phyloP scores from a whole-genome alignment of 2,329 filamentous ascomycete genomes.

The Fusarium sulawesiense region DNA sequence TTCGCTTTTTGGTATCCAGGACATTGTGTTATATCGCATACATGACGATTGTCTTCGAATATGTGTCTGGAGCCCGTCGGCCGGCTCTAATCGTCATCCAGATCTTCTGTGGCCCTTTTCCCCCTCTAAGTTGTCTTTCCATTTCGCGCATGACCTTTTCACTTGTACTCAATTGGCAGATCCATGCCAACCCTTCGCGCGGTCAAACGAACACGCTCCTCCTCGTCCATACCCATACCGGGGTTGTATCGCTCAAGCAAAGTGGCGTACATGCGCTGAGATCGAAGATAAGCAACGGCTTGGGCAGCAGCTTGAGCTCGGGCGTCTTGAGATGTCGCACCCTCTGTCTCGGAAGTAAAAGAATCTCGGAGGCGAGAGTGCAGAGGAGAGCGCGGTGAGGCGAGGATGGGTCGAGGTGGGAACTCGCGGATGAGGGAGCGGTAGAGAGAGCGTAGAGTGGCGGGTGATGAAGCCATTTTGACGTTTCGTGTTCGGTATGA shows the following conservation, averaged over 20 bases:
- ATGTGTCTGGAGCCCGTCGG: background rate
- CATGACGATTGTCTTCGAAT: background rate
- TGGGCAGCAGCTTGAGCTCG: slow-evolving; percentile 70
- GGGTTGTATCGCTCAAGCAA: slow-evolving; percentile 94
- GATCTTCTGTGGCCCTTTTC: background rate
- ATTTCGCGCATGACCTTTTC: background rate
- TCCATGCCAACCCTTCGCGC: slow-evolving; percentile 92
- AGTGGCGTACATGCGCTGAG: slow-evolving; percentile 85
- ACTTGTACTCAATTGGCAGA: slow-evolving; percentile 73
- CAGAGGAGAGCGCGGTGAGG: slow-evolving; percentile 66
- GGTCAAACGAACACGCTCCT: slow-evolving; percentile 85
- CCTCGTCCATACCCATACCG: slow-evolving; percentile 85
- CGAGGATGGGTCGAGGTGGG: slow-evolving; percentile 73
- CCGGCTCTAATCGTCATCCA: background rate
- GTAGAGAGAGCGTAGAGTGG: slow-evolving; percentile 80
- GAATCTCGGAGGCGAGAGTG: slow-evolving; percentile 49
- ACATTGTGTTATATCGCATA: background rate
- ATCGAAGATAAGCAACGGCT: slow-evolving; percentile 80
- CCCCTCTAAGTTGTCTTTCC: background rate
- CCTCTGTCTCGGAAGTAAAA: slow-evolving; percentile 62
- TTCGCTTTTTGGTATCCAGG: background rate
- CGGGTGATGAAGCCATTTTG: slow-evolving; percentile 54
- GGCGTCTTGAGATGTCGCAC: slow-evolving; percentile 54
- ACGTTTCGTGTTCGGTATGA: background rate
- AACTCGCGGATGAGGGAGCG: slow-evolving; percentile 90